phyloP scores from a whole-genome alignment of 2,329 filamentous ascomycete species.

The Trichoderma sp. region DNA sequence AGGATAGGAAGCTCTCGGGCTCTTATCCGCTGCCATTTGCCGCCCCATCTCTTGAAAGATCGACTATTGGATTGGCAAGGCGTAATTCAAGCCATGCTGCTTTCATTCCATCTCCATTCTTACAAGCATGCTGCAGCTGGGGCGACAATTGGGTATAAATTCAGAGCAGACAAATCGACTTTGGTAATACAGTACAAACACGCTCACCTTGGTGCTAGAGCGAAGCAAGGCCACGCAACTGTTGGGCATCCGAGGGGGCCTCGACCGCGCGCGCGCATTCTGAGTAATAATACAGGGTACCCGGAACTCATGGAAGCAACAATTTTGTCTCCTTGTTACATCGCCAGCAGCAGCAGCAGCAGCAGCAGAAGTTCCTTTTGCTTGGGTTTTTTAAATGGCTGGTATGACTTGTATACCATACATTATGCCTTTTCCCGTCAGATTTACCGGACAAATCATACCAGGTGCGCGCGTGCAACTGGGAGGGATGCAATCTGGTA shows the following conservation, averaged over 20 bases:
- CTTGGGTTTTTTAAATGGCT: neutral
- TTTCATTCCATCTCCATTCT: neutral
- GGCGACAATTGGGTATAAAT: slow-evolving; percentile 9
- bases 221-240: neutral
- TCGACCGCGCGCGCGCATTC: neutral
- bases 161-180: neutral
- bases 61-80: neutral
- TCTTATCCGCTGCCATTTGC: slow-evolving; percentile 11
- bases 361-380: slow-evolving; percentile 4
- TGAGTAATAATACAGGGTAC: neutral
- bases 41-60: slow-evolving; percentile 8
- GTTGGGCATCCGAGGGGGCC: neutral
- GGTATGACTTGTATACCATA: neutral
- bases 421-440: neutral
- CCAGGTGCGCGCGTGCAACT: neutral
- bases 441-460: neutral
- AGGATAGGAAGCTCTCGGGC: neutral
- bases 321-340: slow-evolving; percentile 15
- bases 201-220: neutral
- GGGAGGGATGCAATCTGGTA: neutral
- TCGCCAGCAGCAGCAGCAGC: neutral
- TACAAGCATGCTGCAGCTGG: slow-evolving; percentile 3
- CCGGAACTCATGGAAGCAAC: neutral
- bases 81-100: neutral
- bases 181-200: neutral